phyloP scores from a whole-genome alignment of 345 rosid genomes.

The Arabis hirsuta region DNA sequence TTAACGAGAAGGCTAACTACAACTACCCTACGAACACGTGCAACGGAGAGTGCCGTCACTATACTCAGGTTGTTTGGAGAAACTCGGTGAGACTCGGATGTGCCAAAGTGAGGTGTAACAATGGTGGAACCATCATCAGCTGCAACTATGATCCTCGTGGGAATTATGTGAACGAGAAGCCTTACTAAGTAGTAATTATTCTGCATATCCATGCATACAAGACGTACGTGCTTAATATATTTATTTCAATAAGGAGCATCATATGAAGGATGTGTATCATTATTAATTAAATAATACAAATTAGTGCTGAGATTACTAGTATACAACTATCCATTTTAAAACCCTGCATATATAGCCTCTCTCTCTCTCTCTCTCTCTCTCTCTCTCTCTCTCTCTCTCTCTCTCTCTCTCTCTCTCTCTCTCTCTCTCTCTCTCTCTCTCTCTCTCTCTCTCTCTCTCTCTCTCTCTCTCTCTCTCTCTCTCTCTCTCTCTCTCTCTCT shows the following conservation, averaged over 20 bases:
- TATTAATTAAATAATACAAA: slow-evolving; percentile 2
- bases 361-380: too few species aligned
- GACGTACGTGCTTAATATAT: neutral
- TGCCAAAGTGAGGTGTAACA: slow-evolving; percentile 35
- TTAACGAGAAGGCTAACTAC: slow-evolving; percentile 33
- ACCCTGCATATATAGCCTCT: neutral
- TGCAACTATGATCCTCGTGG: slow-evolving; percentile 39
- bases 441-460: too few species aligned
- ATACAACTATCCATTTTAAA: neutral
- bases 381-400: too few species aligned
- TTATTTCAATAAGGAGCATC: slow-evolving; percentile 5
- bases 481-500: too few species aligned
- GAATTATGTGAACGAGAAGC: slow-evolving; percentile 28
- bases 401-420: too few species aligned
- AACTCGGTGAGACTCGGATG: slow-evolving; percentile 40
- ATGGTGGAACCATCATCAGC: slow-evolving; percentile 38
- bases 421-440: too few species aligned
- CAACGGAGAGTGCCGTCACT: slow-evolving; percentile 33
- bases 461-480: too few species aligned
- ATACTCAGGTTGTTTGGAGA: slow-evolving; percentile 44
- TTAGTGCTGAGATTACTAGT: neutral
- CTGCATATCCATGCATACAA: neutral
- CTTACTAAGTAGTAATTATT: slow-evolving; percentile 25
- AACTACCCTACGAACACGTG: slow-evolving; percentile 29
- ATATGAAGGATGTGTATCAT: slow-evolving; percentile 5